Evolutionary conservation across 192 early-diverging fungal species (phyloP).

Genomic region (Coemansia interrupta): DNA sequence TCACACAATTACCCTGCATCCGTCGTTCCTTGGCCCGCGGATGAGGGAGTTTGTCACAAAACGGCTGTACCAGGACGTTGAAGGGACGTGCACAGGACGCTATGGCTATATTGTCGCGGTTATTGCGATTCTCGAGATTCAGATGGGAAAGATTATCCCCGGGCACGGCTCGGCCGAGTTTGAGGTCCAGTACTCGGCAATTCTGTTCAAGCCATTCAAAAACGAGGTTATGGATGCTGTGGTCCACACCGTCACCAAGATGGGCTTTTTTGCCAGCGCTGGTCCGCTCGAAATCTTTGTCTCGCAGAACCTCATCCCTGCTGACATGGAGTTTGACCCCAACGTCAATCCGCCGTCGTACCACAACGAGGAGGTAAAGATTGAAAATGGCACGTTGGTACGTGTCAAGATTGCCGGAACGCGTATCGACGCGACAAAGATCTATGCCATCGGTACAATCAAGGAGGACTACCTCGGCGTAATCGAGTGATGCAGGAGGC

Average conservation of each 20-base stretch:
- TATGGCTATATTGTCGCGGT: conserved; percentile 93
- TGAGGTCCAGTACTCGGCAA: conserved; percentile 82
- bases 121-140: conserved; percentile 71
- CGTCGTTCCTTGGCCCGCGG: conserved; percentile 84
- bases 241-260: conserved; percentile 85
- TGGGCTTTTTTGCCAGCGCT: conserved; percentile 93
- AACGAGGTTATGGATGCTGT: conserved; percentile 94
- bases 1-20: conserved; percentile 92
- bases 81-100: conserved; percentile 89
- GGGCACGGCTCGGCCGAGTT: conserved; percentile 89
- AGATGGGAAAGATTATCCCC: conserved; percentile 78
- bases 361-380: conserved; percentile 70
- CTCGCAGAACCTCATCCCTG: conserved; percentile 77
- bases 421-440: conserved; percentile 85
- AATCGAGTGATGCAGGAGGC: conserved; percentile 46
- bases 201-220: conserved; percentile 96
- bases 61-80: conserved; percentile 89
- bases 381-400: conserved; percentile 83
- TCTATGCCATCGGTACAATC: conserved; percentile 93
- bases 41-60: conserved; percentile 71
- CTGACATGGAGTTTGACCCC: conserved; percentile 86
- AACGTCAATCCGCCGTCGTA: conserved; percentile 82
- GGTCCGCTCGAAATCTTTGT: conserved; percentile 93
- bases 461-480: conserved; percentile 95
- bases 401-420: conserved; percentile 88